These are phyloP conservation scores for Trypanosoma scelopori DNA, from an alignment of 208 protist genomes.

Conservation along the genomic window DNA sequence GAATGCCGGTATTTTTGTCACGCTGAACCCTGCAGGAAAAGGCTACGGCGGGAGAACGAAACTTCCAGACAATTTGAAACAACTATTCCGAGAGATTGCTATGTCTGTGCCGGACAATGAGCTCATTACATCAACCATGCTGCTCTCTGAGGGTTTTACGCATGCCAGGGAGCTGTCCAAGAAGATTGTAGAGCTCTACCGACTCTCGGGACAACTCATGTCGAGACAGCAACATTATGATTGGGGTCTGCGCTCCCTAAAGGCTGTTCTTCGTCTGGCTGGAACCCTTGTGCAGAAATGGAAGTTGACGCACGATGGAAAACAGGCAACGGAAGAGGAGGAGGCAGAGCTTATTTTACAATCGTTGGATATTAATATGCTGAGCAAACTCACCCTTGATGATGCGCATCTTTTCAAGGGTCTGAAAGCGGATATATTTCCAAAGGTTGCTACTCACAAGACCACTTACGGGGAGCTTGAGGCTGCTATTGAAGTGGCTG, in stretches of 20 bases:
- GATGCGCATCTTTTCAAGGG: constrained; percentile 95
- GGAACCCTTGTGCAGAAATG: constrained; percentile 84
- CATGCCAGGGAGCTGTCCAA: constrained; percentile 80
- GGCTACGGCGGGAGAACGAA: constrained; percentile 97
- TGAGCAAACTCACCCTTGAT: constrained; percentile 97
- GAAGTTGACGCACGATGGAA: constrained; percentile 62
- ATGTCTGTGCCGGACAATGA: constrained; percentile 98
- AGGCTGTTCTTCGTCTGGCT: constrained; percentile 95
- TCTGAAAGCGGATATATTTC: constrained; percentile 92
- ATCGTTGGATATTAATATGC: constrained; percentile 96
- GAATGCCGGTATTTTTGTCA: constrained; percentile 96
- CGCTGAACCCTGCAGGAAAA: constrained; percentile 95
- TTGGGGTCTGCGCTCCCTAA: constrained; percentile 96
- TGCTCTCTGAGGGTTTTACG: constrained; percentile 91
- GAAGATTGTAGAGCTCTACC: constrained; percentile 91
- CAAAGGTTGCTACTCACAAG: constrained; percentile 57
- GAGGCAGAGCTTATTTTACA: constrained; percentile 93
- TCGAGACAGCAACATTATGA: constrained; percentile 98
- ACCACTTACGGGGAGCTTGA: constrained; percentile 85
- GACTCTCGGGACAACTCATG: constrained; percentile 95
- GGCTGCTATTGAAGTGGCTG: constrained; percentile 61
- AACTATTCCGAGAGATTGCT: constrained; percentile 96
- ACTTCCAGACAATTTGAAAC: constrained; percentile 98
- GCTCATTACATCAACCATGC: constrained; percentile 95
- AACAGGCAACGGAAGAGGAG: constrained; percentile 65